A percentile compares a stretch with the other conserved stretches of the same genome.
These are phyloP conservation scores for Aureobasidium pullulans DNA, from an alignment of 2,329 filamentous ascomycete genomes.

Conservation along the genomic window DNA sequence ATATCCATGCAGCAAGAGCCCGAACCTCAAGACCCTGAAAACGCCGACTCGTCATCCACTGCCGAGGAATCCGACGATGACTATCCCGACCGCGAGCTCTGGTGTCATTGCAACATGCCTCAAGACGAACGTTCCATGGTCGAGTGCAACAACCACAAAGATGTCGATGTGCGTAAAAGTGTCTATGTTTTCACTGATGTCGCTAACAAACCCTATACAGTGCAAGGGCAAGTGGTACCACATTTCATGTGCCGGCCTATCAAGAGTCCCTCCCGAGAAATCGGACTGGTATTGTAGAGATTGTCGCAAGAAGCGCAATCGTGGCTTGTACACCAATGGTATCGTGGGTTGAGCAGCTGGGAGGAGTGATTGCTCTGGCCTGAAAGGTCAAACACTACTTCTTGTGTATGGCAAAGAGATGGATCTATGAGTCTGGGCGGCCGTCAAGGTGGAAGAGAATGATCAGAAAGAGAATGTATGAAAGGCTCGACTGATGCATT, in stretches of 20 bases:
- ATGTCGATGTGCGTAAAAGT: not conserved
- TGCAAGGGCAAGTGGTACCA: constrained; percentile 2
- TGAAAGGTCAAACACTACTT: too few relatives aligned
- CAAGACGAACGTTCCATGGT: not conserved
- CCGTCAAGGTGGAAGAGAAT: too few relatives aligned
- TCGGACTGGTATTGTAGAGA: not conserved
- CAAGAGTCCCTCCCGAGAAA: not conserved
- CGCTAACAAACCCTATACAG: not conserved
- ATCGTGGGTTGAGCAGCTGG: too few relatives aligned
- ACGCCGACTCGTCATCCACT: not conserved
- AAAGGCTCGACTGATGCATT: too few relatives aligned
- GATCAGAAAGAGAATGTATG: too few relatives aligned
- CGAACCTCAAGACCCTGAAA: not conserved
- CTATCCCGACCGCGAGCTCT: not conserved
- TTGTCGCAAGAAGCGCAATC: not conserved
- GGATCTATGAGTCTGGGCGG: too few relatives aligned
- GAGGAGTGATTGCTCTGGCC: too few relatives aligned
- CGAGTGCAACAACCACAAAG: not conserved
- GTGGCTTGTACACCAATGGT: not conserved
- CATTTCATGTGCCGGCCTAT: not conserved
- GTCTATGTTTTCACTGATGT: too few relatives aligned
- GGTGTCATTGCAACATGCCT: not conserved
- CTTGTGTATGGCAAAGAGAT: too few relatives aligned
- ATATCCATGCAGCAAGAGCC: too few relatives aligned
- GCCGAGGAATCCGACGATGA: not conserved